Base-by-base conservation (phyloP, 345 rosid species). In the Raphanus sativus region DNA sequence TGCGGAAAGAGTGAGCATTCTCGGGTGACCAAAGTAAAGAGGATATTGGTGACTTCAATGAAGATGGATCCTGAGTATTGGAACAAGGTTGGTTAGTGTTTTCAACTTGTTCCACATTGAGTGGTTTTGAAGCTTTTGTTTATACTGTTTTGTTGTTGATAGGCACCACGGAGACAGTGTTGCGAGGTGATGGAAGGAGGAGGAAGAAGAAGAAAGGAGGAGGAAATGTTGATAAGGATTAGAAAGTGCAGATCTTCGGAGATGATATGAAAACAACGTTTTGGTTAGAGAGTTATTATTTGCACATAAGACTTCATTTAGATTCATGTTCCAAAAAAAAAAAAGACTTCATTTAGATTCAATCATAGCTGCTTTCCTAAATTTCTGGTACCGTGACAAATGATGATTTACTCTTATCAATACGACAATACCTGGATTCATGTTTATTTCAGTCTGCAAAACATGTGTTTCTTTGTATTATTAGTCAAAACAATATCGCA, bases 161-260 rank as follows among this genome's bases (percentile, higher is more conserved):
- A 86, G 89, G 93, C 86, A 48, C 86, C 86, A 3, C 73, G 81
- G 34, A 87, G 93, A 70, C 90, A 86, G 5, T 91, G 96, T 70
- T 81, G 95, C 59, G 89, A 88, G 66, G 75, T 89, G 25, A 68
- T 81, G 80, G 83, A 86, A 63, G 64, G 61, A 48, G 55, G 61
- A 59, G 70, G 45, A 66, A 85, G 85, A 71, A 72, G 67, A 25
- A 72, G 67, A 25, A 79, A 66, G 42, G 77, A 76, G 6, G 73
- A 80, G 74, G 84, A 71, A 1, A 15, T 86, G 84, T 77, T 62
- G 55, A 81, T 89, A 74, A 82, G 92, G 85, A 76, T 93, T 84
- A 85, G 92, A 73, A 91, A 85, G 33, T 90, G 97, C 78, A 87
- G 86, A 66, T 67, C 83, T 33, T 76, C 32, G 29, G 90, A 87